Percentiles rank a stretch among this genome's conserved stretches.
Evolutionary conservation across 345 rosid species (phyloP).

Genomic region (Aurinia saxatilis): DNA sequence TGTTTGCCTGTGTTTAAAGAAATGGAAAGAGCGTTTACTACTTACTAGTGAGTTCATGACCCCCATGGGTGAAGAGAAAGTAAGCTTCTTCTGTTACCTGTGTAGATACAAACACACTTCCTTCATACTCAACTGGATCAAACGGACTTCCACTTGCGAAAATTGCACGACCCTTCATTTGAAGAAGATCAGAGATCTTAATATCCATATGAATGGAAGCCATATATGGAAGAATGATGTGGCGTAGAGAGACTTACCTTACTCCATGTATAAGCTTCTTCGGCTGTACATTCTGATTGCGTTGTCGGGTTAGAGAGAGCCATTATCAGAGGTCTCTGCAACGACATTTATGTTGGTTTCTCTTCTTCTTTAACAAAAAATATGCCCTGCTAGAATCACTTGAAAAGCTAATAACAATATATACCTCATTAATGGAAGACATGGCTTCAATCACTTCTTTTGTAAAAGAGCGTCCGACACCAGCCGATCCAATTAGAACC

Average conservation of each 20-base stretch:
- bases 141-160: conserved; percentile 98
- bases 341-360: background rate
- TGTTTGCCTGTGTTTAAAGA: conserved; percentile 54
- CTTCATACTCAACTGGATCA: conserved; percentile 70
- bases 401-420: background rate
- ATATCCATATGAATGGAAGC: background rate
- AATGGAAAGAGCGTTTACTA: background rate
- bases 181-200: background rate
- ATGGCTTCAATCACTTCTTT: conserved; percentile 85
- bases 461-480: conserved; percentile 80
- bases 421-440: conserved; percentile 74
- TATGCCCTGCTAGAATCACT: background rate
- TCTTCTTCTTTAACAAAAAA: background rate
- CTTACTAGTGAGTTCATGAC: background rate
- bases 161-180: conserved; percentile 78
- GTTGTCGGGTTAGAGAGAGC: conserved; percentile 99
- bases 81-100: conserved; percentile 41
- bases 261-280: conserved; percentile 96
- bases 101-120: conserved; percentile 74
- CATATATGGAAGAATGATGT: background rate
- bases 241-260: conserved; percentile 34
- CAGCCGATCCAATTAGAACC: conserved; percentile 82
- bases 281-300: conserved; percentile 95
- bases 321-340: conserved; percentile 86
- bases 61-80: background rate